Evolutionary conservation across 495 filamentous ascomycete genomes (phyloP).

Genomic region (Penicilliopsis zonata): DNA sequence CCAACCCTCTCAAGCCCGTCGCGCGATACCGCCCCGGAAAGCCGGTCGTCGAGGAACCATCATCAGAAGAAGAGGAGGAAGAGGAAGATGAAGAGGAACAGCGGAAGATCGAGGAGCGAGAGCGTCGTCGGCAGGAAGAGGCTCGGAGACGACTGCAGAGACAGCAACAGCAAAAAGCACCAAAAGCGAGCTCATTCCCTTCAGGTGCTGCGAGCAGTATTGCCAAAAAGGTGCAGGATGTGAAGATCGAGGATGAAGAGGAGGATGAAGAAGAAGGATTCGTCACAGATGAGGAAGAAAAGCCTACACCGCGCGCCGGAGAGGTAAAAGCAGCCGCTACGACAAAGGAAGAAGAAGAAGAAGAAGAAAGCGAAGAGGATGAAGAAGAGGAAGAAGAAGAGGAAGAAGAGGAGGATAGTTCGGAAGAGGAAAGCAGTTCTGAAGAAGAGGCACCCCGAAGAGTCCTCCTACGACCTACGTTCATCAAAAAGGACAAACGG

Average conservation of each 20-base stretch:
- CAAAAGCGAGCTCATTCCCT: constrained; percentile 52
- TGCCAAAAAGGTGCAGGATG: constrained; percentile 15
- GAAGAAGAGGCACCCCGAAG: constrained; percentile 67
- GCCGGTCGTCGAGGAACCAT: constrained; percentile 51
- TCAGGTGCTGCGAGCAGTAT: constrained; percentile 24
- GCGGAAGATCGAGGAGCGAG: constrained; percentile 18
- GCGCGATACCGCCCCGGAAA: constrained; percentile 78
- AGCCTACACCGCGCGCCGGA: constrained; percentile 16
- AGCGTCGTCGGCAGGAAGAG: constrained; percentile 17
- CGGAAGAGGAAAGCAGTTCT: constrained; percentile 46
- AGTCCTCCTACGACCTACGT: constrained; percentile 75
- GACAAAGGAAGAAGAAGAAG: constrained; percentile 40
- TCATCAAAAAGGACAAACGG: constrained; percentile 76
- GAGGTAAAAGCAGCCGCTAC: constrained; percentile 45
- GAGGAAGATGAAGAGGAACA: constrained; percentile 39
- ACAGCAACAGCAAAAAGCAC: constrained; percentile 41
- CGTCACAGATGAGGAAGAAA: constrained; percentile 54
- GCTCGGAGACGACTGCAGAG: constrained; percentile 17
- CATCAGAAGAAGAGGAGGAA: constrained; percentile 49
- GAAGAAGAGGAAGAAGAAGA: constrained; percentile 39
- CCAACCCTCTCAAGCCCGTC: constrained; percentile 71
- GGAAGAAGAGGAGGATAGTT: constrained; percentile 35
- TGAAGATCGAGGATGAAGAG: constrained; percentile 16
- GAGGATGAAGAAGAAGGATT: constrained; percentile 62
- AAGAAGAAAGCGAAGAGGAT: constrained; percentile 46